Percentiles rank a stretch among this genome's conserved stretches.
phyloP scores from a whole-genome alignment of 495 filamentous ascomycete genomes.

The Trichocladium uniseriatum region DNA sequence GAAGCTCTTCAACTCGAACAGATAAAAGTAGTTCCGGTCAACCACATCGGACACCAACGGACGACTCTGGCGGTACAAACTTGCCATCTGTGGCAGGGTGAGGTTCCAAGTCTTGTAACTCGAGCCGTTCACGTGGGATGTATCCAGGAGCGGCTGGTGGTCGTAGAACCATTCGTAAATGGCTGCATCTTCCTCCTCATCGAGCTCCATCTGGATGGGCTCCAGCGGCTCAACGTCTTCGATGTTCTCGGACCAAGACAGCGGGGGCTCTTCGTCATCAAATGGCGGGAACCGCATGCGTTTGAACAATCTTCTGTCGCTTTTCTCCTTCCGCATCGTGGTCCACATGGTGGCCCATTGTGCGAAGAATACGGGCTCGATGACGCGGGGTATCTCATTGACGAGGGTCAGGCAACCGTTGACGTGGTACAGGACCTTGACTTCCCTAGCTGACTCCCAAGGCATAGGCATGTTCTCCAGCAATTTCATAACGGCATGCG shows the following conservation, averaged over 20 bases:
- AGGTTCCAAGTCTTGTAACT: constrained; percentile 98
- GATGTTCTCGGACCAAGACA: constrained; percentile 98
- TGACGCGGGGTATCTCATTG: constrained; percentile 93
- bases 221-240: constrained; percentile 97
- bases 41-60: constrained; percentile 87
- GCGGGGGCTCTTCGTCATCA: constrained; percentile 95
- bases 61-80: constrained; percentile 81
- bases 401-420: constrained; percentile 96
- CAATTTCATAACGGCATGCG: constrained; percentile 97
- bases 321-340: constrained; percentile 95
- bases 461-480: constrained; percentile 99
- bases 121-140: constrained; percentile 88
- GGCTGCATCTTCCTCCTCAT: constrained; percentile 85
- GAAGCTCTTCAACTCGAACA: constrained; percentile 94
- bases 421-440: constrained; percentile 97
- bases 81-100: constrained; percentile 90
- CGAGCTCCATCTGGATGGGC: constrained; percentile 98
- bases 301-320: constrained; percentile 93
- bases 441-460: constrained; percentile 91
- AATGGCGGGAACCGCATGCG: constrained; percentile 98
- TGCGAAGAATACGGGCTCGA: constrained; percentile 96
- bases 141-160: constrained; percentile 83
- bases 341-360: constrained; percentile 99
- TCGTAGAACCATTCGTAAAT: constrained; percentile 98
- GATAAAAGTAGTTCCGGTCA: constrained; percentile 95